These are phyloP conservation scores for Phytophthora megakarya DNA, from an alignment of 352 stramenopile species.

Conservation along the genomic window DNA sequence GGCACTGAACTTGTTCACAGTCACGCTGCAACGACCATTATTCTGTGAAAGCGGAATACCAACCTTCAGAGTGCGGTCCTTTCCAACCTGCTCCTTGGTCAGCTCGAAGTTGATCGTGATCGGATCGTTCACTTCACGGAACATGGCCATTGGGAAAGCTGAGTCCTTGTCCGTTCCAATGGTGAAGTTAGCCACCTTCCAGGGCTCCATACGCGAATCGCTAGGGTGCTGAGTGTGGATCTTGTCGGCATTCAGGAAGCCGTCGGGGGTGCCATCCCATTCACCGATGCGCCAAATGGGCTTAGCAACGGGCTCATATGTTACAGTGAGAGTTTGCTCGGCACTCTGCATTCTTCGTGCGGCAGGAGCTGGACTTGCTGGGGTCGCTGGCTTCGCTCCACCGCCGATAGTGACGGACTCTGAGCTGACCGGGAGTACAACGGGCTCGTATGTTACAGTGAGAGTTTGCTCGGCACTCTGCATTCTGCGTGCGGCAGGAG, in stretches of 20 bases:
- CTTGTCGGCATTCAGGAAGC: constrained; percentile 60
- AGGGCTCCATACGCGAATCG: constrained; percentile 46
- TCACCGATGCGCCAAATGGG: constrained; percentile 55
- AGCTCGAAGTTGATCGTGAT: constrained; percentile 48
- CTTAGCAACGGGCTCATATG: constrained; percentile 20
- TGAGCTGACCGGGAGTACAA: constrained; percentile 49
- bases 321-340: constrained; percentile 35
- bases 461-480: constrained; percentile 12
- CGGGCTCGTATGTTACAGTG: too few relatives aligned
- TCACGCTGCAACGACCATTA: constrained; percentile 44
- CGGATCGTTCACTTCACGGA: constrained; percentile 55
- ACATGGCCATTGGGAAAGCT: constrained; percentile 53
- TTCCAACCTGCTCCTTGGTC: constrained; percentile 32
- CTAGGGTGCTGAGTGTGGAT: constrained; percentile 62
- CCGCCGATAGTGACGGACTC: constrained; percentile 31
- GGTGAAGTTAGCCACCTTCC: constrained; percentile 36
- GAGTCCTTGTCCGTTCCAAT: constrained; percentile 31
- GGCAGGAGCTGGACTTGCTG: not conserved
- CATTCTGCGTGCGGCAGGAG: constrained; percentile 3
- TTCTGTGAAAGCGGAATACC: constrained; percentile 52
- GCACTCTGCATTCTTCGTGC: constrained; percentile 5
- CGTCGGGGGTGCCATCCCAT: constrained; percentile 57
- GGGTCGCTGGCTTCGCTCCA: not conserved
- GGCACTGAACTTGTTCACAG: constrained; percentile 46
- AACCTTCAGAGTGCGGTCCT: constrained; percentile 42